Percentiles rank a stretch among this genome's conserved stretches.
Conservation (phyloP, 805 yeast genomes). For the Blastobotrys muscicola region DNA sequence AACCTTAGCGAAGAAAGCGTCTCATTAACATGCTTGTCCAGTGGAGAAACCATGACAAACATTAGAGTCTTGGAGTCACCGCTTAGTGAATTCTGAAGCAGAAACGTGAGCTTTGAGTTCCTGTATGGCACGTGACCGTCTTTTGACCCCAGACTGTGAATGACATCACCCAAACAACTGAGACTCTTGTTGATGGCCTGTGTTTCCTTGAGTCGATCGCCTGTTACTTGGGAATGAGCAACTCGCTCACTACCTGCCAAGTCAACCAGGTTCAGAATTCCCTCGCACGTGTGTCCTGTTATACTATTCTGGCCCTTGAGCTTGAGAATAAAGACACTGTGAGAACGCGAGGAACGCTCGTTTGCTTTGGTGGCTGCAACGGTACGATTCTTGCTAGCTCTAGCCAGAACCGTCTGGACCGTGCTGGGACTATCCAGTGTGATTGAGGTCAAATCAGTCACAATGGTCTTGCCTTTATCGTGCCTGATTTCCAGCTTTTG, state of each 20-base stretch:
- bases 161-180: constrained; percentile 85
- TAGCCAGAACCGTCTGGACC: constrained; percentile 41
- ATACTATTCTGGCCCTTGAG: constrained; percentile 44
- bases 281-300: constrained; percentile 42
- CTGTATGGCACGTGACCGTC: constrained; percentile 55
- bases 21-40: constrained; percentile 53
- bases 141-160: constrained; percentile 48
- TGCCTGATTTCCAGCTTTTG: constrained; percentile 65
- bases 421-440: constrained; percentile 38
- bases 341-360: constrained; percentile 85
- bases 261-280: constrained; percentile 74
- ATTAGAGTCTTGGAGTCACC: constrained; percentile 85
- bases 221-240: constrained; percentile 62
- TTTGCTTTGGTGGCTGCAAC: constrained; percentile 79
- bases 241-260: constrained; percentile 92
- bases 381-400: constrained; percentile 53
- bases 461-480: constrained; percentile 47
- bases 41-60: constrained; percentile 84
- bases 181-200: constrained; percentile 82
- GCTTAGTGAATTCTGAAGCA: constrained; percentile 72
- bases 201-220: constrained; percentile 76
- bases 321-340: constrained; percentile 63
- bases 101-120: constrained; percentile 68
- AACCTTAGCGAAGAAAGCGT: constrained; percentile 79
- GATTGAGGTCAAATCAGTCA: constrained; percentile 50